Base-by-base conservation (phyloP, 176 grass and related monocot species). In the Tillandsia fasciculata region DNA sequence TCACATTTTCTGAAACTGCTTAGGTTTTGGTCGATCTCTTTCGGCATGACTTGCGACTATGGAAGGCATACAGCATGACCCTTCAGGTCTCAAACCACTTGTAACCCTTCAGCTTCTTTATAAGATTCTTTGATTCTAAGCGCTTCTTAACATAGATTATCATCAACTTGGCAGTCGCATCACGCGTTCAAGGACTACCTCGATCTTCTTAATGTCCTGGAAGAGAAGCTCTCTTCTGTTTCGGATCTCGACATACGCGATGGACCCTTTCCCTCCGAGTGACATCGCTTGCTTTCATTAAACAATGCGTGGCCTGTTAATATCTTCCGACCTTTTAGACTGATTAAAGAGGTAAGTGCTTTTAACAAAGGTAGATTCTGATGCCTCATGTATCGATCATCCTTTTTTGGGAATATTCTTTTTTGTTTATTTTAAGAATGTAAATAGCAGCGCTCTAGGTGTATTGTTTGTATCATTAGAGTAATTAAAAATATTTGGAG, bases 1-100 rank as follows among this genome's bases (percentile, higher is more conserved):
- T 54, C 14, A 66, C 48, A 61, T 76, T 18, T 84, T 77, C 26
- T 71, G 54, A 24, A 26, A 26, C 49, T 73, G 48, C 27, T 72
- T 73, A 99, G 94, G 89, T 99, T 86, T 77, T 99, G 82, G 65
- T 99, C 51, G 94, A 99, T 86, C 86, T 99, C 26, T 99, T 99
- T 83, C 81, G 82, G 15, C 80, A 99, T 73, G 94, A 99, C 87
- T 69, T 99, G 72, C 80, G 89, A 26, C 72, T 99, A 49, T 99
- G 94, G 94, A 90, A 87, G 64, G 84, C 94, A 72, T 99, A 99
- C 76, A 99, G 84, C 72, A 87, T 81, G 59, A 99, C 89, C 64
- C 87, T 99, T 69, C 94, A 99, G 87, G 94, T 99, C 78, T 49
- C 51, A 26, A 67, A 64, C 12, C 63, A 74, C 15, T 57, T 56